Conservation (phyloP, 1,284 basidiomycete species). For the Ustilago sp. region DNA sequence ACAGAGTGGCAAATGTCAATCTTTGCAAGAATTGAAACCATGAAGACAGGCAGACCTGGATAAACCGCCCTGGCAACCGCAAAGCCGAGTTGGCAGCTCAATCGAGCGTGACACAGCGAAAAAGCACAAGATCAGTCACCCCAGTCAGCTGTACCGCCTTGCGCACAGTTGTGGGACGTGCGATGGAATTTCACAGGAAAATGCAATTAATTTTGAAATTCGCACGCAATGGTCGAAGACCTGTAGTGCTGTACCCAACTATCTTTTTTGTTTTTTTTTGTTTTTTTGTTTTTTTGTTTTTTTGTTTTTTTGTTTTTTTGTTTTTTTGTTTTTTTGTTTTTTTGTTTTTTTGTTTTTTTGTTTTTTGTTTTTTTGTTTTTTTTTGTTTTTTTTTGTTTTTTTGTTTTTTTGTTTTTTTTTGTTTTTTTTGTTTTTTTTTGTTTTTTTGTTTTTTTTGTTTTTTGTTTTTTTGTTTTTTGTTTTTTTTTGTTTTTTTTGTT, state of each 20-base stretch:
- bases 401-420: too few relatives aligned
- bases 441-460: too few relatives aligned
- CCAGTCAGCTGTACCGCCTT: background rate
- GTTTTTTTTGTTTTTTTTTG: too few relatives aligned
- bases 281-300: background rate
- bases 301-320: too few relatives aligned
- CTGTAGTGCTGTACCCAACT: background rate
- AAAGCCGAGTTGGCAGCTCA: background rate
- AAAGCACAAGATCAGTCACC: slow-evolving; percentile 1
- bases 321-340: too few relatives aligned
- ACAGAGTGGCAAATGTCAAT: slow-evolving; percentile 21
- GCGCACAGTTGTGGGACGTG: background rate
- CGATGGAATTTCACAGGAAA: background rate
- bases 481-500: too few relatives aligned
- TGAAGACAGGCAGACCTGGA: background rate
- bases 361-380: too few relatives aligned
- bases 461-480: background rate
- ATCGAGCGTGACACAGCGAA: background rate
- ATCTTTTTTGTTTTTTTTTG: background rate
- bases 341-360: too few relatives aligned
- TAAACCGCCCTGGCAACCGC: background rate
- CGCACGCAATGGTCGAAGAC: background rate
- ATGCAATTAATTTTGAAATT: background rate
- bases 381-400: background rate
- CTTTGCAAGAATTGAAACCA: background rate